Percentiles rank a stretch among this genome's conserved stretches.
Evolutionary conservation across 164 flowering plant genomes (phyloP).

Genomic region (Piper betle): DNA sequence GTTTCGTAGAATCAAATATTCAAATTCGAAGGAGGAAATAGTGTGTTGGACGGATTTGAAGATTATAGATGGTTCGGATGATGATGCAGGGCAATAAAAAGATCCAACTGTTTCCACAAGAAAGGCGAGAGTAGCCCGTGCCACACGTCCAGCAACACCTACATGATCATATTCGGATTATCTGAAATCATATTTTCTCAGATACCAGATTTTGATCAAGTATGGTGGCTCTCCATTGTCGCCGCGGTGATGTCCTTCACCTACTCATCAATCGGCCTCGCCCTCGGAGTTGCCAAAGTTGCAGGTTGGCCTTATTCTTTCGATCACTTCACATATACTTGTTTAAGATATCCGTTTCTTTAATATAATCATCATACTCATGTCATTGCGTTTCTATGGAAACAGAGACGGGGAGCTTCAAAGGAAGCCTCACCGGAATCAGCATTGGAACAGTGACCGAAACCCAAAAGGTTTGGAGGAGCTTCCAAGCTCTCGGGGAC

Average conservation of each 20-base stretch:
- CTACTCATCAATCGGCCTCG: conserved; percentile 42
- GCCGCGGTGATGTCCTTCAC: conserved; percentile 63
- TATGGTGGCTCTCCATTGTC: conserved; percentile 55
- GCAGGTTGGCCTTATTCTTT: conserved; percentile 17
- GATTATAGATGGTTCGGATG: background rate
- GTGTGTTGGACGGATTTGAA: background rate
- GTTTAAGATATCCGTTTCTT: background rate
- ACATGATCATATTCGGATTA: conserved; percentile 40
- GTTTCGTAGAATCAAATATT: background rate
- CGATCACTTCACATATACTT: background rate
- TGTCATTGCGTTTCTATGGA: conserved; percentile 5
- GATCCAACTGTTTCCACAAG: conserved; percentile 49
- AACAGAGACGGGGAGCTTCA: conserved; percentile 22
- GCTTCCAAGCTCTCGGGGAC: conserved; percentile 62
- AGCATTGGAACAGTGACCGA: conserved; percentile 36
- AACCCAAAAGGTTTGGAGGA: conserved; percentile 51
- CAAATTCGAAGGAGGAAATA: background rate
- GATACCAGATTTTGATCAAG: conserved; percentile 45
- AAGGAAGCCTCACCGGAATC: conserved; percentile 53
- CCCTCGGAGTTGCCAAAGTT: conserved; percentile 38
- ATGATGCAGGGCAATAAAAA: conserved; percentile 36
- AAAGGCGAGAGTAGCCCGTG: conserved; percentile 26
- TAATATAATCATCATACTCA: background rate
- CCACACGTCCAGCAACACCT: conserved; percentile 28
- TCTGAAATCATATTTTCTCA: conserved; percentile 34